Evolutionary conservation across 805 yeast genomes (phyloP), one percentile per base, ranked within the genome.

Genomic region (Kazachstania taianensis): DNA sequence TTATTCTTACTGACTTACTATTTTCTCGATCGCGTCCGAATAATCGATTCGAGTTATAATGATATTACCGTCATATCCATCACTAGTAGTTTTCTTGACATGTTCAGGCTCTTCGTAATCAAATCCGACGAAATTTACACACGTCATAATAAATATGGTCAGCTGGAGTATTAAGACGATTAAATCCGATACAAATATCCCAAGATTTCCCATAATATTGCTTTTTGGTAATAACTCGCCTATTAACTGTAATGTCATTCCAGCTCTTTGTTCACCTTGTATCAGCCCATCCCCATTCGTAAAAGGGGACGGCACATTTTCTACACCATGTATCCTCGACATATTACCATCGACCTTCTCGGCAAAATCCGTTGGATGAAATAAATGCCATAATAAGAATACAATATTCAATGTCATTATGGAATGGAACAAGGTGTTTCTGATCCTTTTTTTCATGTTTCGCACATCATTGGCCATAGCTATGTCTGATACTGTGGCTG

Each of bases 11-110:
- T n/a, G n/a, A n/a, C 16, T 9, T 20, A 32, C 13, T 10, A 29
- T n/a, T n/a, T 28, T 30, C 5, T 28, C 29, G 17, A 53, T 49
- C 2, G 62, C 49, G 4, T 40, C 39, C 5, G 46, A 19, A 7
- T 68, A 66, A 35, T 62, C 58, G 4, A 70, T 49, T 18, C 50
- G 52, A 6, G 63, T 55, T 2, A 67, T 51, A 14, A 49, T 41
- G 1, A 65, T 53, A 19, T 60, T 50, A 0, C 76, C 75, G 29
- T 66, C 65, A 41, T 60, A 67, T 1, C 75, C 75, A 45, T 70
- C 73, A 26, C 58, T 57, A 34, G 44, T 49, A 2, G 19, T 6
- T 40, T 34, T 19, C 16, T 14, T 14, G 18, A 44, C 23, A 18
- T 38, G 40, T 14, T 28, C n/a, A 12, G 41, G 31, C 9, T 43